phyloP scores from a whole-genome alignment of 768 basidiomycete species.

The Gyrodon lividus region DNA sequence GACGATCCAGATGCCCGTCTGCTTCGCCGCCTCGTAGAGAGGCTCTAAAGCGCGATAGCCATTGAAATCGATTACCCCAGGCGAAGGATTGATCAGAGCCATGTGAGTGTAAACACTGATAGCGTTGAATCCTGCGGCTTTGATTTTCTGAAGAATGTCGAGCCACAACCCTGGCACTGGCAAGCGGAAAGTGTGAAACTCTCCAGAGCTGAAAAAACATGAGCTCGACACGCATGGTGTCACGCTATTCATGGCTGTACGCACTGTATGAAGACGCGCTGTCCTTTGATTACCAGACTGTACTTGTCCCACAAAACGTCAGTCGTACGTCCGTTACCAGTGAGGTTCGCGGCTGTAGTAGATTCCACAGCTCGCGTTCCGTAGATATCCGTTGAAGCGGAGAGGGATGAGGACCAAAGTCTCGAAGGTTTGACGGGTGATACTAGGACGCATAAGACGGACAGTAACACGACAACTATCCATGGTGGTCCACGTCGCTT shows the following conservation, averaged over 20 bases:
- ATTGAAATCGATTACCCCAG: constrained; percentile 69
- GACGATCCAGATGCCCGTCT: constrained; percentile 75
- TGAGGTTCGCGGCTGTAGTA: constrained; percentile 7
- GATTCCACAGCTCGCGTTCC: background rate
- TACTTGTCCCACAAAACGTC: constrained; percentile 64
- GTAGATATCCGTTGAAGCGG: background rate
- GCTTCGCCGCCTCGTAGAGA: constrained; percentile 71
- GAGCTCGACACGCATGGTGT: background rate
- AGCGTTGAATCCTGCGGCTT: constrained; percentile 78
- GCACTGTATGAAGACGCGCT: constrained; percentile 71
- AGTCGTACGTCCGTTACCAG: constrained; percentile 35
- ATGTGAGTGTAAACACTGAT: constrained; percentile 80
- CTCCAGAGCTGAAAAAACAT: constrained; percentile 59
- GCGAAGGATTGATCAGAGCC: constrained; percentile 75
- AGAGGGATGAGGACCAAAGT: background rate
- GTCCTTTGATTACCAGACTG: constrained; percentile 66
- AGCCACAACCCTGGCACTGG: constrained; percentile 80
- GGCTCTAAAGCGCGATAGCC: constrained; percentile 68
- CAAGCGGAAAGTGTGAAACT: constrained; percentile 81
- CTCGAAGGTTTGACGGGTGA: constrained; percentile 8
- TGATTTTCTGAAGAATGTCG: constrained; percentile 78
- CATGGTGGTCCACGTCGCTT: constrained; percentile 12
- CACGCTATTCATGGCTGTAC: constrained; percentile 23
- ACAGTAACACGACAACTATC: constrained; percentile 15
- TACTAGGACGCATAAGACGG: constrained; percentile 15